Base-by-base conservation (phyloP, 306 rosid species). In the Gastrolobium villosum region DNA sequence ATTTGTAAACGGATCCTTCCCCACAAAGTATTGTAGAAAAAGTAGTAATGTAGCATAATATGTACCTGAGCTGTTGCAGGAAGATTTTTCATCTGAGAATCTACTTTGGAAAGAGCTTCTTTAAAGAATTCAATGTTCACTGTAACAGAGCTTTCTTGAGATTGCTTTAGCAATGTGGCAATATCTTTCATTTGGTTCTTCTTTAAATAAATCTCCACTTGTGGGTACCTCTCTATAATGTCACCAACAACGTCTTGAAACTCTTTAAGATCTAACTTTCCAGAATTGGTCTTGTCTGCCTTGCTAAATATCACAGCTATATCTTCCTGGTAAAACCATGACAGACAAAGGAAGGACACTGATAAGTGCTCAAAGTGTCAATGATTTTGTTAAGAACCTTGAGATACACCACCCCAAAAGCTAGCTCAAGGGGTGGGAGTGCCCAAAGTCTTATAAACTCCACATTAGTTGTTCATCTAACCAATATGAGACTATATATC, bases 41-140 rank as follows among this genome's bases (percentile, higher is more conserved):
- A 69, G 63, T 50, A 43, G 13, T 30, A 9, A 9, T 72, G 55
- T 46, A 15, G 7, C 43, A 8, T 6, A 6, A 6, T 54, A 20
- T n/a, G n/a, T 65, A 94, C 99, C 97, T 95, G 98, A 57, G 91
- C 99, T 1, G 99, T 95, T 75, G 98, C 97, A 3, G 99, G 98
- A 73, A 95, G 97, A 68, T 84, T 81, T 84, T 95, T 95, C 99
- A 91, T 92, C 83, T 95, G 97, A 46, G 96, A 92, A 78, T 95
- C 99, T 74, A 92, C 98, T 48, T 92, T 86, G 54, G 99, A 91
- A 84, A 95, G 96, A 34, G 96, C 87, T 41, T 85, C 63, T 85
- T 95, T 92, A 52, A 95, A 81, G 62, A 83, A 86, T 82, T 92
- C 99, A 74, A 95, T 91, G 81, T 86, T 90, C 69, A 92, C 83